Evolutionary conservation across 139 green algal genomes (phyloP), one percentile per base, ranked within the genome.

Genomic region (Chlamydomonas sp.): DNA sequence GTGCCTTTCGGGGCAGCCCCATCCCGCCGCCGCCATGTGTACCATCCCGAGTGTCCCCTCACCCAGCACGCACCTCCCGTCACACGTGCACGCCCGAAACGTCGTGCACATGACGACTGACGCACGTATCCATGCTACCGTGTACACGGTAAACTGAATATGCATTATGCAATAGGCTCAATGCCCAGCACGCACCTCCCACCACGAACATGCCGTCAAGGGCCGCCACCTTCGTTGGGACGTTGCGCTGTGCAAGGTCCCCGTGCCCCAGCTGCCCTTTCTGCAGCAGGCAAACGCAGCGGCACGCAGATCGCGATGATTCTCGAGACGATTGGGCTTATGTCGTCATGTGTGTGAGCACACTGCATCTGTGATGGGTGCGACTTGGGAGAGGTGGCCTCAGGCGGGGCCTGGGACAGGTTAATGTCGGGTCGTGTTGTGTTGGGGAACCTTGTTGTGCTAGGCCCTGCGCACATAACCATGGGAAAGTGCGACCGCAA

Each of bases 261-360:
- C 97, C 97, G 64, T 97, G 93, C 2, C 97, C 97, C 78, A 99
- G 93, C 93, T 99, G 97, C 1, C 97, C 96, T 77, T 94, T 95
- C 95, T 97, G 95, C 87, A 87, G 59, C 10, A 62, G 12, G 12
- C 8, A 6, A 20, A 20, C 1, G 31, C 31, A 49, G 31, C 31
- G 31, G 31, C 31, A 49, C 31, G 31, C 31, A 49, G 31, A 49
- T 49, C 31, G 31, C 31, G 31, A 49, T 49, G 31, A 49, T 49
- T 49, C 31, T 49, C 31, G 5, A n/a, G 49, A 58, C 1, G 67
- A 62, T 63, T 69, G 15, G 20, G 18, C 31, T 66, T 3, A 61
- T 3, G 3, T 78, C 4, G 73, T 7, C 66, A 63, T 31, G 9
- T 7, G 80, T 67, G 16, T 60, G 59, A 15, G 20, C 31, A 8